These are phyloP conservation scores for Gracilariopsis chorda DNA, from an alignment of 23 red algal species.

Conservation along the genomic window DNA sequence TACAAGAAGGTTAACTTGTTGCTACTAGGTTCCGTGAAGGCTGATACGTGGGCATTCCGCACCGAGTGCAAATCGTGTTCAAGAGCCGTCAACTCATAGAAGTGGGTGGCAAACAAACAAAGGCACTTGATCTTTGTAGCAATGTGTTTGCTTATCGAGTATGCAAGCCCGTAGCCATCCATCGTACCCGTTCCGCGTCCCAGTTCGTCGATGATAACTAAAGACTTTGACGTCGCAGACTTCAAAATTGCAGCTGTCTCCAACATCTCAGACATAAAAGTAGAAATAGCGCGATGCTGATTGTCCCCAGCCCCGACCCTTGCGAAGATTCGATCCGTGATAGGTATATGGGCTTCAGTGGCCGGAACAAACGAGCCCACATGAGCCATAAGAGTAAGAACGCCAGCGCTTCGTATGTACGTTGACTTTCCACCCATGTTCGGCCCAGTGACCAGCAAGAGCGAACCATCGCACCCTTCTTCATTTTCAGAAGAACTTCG, in stretches of 20 bases:
- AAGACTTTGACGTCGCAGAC: conserved; percentile 66
- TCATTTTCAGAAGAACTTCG: background rate
- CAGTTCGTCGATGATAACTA: conserved; percentile 97
- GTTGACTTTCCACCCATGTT: conserved; percentile 98
- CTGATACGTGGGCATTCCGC: conserved; percentile 85
- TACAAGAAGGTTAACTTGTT: conserved; percentile 88
- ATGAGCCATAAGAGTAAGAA: conserved; percentile 93
- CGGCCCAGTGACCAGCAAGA: conserved; percentile 92
- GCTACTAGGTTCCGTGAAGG: conserved; percentile 32
- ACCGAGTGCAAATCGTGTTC: conserved; percentile 44
- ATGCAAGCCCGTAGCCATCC: conserved; percentile 95
- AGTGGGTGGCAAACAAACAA: conserved; percentile 96
- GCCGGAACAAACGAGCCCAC: conserved; percentile 89
- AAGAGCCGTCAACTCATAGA: conserved; percentile 90
- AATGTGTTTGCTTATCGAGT: conserved; percentile 81
- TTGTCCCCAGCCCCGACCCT: conserved; percentile 94
- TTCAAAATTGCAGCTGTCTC: conserved; percentile 93
- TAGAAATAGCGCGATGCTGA: conserved; percentile 84
- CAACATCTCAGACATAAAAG: conserved; percentile 99
- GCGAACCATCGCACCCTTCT: conserved; percentile 26
- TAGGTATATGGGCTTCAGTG: conserved; percentile 50
- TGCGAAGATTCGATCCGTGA: conserved; percentile 90
- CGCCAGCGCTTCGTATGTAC: conserved; percentile 84
- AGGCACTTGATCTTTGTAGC: conserved; percentile 31
- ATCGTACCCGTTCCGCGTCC: conserved; percentile 89